phyloP scores from a whole-genome alignment of 495 filamentous ascomycete genomes.

The Lichina pygmaea region DNA sequence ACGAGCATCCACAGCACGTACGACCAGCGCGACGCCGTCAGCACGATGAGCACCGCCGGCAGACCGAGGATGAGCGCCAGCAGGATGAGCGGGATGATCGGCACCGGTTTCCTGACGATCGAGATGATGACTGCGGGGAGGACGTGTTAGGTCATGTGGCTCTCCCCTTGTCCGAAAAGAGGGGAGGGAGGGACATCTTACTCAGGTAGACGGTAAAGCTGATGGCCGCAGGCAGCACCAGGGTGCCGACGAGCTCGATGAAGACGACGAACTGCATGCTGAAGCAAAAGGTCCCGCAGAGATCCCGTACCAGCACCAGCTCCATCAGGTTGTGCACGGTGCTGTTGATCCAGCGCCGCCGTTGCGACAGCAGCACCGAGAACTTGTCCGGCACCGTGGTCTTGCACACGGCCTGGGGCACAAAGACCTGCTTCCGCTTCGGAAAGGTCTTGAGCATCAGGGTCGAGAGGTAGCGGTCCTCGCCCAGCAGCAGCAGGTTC shows the following conservation, averaged over 20 bases:
- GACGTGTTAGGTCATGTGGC: not conserved
- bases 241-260: slow-evolving; percentile 81
- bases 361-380: slow-evolving; percentile 74
- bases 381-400: slow-evolving; percentile 89
- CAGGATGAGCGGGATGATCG: slow-evolving; percentile 76
- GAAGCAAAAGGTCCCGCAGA: slow-evolving; percentile 98
- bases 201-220: slow-evolving; percentile 89
- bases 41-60: slow-evolving; percentile 72
- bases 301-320: slow-evolving; percentile 77
- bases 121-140: slow-evolving; percentile 46
- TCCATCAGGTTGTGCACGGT: slow-evolving; percentile 98
- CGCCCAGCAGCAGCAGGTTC: slow-evolving; percentile 82
- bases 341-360: slow-evolving; percentile 96
- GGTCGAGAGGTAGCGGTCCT: slow-evolving; percentile 90
- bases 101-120: slow-evolving; percentile 56
- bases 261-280: slow-evolving; percentile 98
- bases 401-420: slow-evolving; percentile 96
- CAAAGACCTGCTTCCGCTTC: slow-evolving; percentile 95
- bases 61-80: slow-evolving; percentile 81
- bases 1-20: slow-evolving; percentile 96
- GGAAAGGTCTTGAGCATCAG: slow-evolving; percentile 98
- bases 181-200: slow-evolving; percentile 18
- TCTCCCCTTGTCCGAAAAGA: too few relatives aligned
- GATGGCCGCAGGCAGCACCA: slow-evolving; percentile 88
- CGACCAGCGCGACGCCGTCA: slow-evolving; percentile 83